These are phyloP conservation scores for Leptographium radiaticola DNA, from an alignment of 2,329 filamentous ascomycete species.

Conservation along the genomic window DNA sequence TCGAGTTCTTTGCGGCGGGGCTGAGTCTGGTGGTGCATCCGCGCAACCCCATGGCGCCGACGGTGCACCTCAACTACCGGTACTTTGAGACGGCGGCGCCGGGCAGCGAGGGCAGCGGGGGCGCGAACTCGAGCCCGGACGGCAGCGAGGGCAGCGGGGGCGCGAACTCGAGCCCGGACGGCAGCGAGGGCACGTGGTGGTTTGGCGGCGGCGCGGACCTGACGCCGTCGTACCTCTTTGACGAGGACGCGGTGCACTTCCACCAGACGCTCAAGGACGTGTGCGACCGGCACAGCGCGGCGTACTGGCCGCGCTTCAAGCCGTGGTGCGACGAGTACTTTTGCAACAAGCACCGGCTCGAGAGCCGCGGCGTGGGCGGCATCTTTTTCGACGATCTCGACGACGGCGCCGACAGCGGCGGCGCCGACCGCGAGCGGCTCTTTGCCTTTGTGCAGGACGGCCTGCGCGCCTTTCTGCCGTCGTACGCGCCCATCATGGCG, in stretches of 20 bases:
- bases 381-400: slow-evolving; percentile 99
- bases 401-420: slow-evolving; percentile 41
- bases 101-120: slow-evolving; percentile 46
- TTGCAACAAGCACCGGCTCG: slow-evolving; percentile 78
- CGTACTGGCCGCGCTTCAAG: slow-evolving; percentile 91
- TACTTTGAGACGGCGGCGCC: slow-evolving; percentile 94
- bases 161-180: slow-evolving; percentile 48
- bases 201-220: slow-evolving; percentile 92
- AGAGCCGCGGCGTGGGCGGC: slow-evolving; percentile 78
- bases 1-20: slow-evolving; percentile 92
- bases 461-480: slow-evolving; percentile 75
- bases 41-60: slow-evolving; percentile 90
- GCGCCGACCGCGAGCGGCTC: slow-evolving; percentile 62
- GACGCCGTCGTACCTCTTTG: slow-evolving; percentile 87
- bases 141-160: slow-evolving; percentile 62
- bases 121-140: slow-evolving; percentile 27
- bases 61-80: slow-evolving; percentile 94
- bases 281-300: slow-evolving; percentile 85
- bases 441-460: slow-evolving; percentile 85
- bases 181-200: slow-evolving; percentile 74
- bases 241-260: slow-evolving; percentile 95
- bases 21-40: slow-evolving; percentile 90
- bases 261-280: slow-evolving; percentile 84
- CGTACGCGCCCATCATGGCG: slow-evolving; percentile 80
- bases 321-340: slow-evolving; percentile 99